These are phyloP conservation scores for Moricandia moricandioides DNA, from an alignment of 345 rosid species.

Conservation along the genomic window DNA sequence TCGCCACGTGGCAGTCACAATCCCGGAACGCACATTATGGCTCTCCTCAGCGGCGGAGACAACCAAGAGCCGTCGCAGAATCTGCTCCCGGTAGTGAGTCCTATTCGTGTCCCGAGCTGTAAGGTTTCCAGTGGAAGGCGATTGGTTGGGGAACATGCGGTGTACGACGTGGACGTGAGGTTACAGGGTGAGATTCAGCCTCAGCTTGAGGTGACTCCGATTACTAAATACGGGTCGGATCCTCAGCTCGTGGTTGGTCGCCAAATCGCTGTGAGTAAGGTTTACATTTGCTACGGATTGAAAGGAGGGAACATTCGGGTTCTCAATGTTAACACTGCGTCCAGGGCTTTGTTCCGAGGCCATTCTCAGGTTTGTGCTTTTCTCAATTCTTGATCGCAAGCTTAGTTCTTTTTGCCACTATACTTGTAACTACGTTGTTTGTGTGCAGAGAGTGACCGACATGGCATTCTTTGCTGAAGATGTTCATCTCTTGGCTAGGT, in stretches of 20 bases:
- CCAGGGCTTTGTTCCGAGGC: conserved; percentile 75
- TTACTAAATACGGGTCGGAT: conserved; percentile 83
- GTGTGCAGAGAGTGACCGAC: conserved; percentile 72
- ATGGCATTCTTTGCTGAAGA: conserved; percentile 93
- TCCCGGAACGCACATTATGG: conserved; percentile 69
- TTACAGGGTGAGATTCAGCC: conserved; percentile 69
- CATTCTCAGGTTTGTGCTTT: conserved; percentile 58
- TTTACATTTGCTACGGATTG: conserved; percentile 79
- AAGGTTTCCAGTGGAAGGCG: conserved; percentile 64
- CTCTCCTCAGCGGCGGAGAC: conserved; percentile 44
- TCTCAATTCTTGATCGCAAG: not conserved
- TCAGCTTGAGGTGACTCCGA: conserved; percentile 88
- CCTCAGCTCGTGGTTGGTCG: conserved; percentile 78
- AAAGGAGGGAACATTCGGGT: conserved; percentile 82
- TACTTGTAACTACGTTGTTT: not conserved
- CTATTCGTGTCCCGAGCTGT: conserved; percentile 49
- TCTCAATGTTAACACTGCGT: conserved; percentile 78
- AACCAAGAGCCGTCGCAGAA: not conserved
- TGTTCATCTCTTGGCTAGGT: conserved; percentile 96
- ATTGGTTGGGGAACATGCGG: conserved; percentile 50
- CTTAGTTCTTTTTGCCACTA: not conserved
- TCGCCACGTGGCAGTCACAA: conserved; percentile 41
- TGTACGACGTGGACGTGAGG: conserved; percentile 64
- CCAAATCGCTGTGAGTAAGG: conserved; percentile 77
- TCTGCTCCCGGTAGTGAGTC: not conserved